Evolutionary conservation across 306 rosid species (phyloP), one percentile per base, ranked within the genome.

Genomic region (Fragaria nilgerrensis): DNA sequence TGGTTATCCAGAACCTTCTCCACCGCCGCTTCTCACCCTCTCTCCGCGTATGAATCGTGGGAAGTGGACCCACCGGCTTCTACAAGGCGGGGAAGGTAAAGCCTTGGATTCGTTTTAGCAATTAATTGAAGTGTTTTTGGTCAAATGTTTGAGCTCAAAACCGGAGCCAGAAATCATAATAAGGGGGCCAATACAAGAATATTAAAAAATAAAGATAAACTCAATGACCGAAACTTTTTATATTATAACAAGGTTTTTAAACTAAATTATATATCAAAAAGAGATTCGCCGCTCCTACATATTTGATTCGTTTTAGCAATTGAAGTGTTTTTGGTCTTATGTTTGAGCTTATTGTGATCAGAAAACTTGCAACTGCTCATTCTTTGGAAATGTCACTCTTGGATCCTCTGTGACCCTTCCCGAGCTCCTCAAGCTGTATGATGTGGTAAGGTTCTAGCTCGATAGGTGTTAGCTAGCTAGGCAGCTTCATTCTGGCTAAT

Each of bases 41-140:
- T 52, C 80, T 87, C 56, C 87, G 86, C 23, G 88, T 95, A 27
- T 95, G 97, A 65, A 85, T 95, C 0, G 98, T 95, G 65, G 96
- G 98, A 79, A 95, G 96, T 75, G 98, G 97, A 75, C 97, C 97
- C 2, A 93, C 97, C 72, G 98, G 97, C 22, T 90, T 92, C 85
- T 95, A 89, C 89, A 90, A 87, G 5, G 97, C 97, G 2, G n/a
- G 92, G 83, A 92, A 95, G 92, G 96, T 87, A 34, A 64, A 14
- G 5, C 20, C 52, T 68, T 52, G 43, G 74, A 29, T 0, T 2
- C 11, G 29, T 9, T 56, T 55, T 19, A 16, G 2, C 58, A 22
- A 52, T n/a, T n/a, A n/a, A n/a, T 52, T 52, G 7, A 49, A 49
- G n/a, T 15, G 20, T 17, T 14, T 50, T 17, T 15, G 41, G 41